A percentile compares a stretch with the other conserved stretches of the same genome.
Conservation (phyloP, 2,329 filamentous ascomycete genomes). For the Teratosphaeria gauchensis region DNA sequence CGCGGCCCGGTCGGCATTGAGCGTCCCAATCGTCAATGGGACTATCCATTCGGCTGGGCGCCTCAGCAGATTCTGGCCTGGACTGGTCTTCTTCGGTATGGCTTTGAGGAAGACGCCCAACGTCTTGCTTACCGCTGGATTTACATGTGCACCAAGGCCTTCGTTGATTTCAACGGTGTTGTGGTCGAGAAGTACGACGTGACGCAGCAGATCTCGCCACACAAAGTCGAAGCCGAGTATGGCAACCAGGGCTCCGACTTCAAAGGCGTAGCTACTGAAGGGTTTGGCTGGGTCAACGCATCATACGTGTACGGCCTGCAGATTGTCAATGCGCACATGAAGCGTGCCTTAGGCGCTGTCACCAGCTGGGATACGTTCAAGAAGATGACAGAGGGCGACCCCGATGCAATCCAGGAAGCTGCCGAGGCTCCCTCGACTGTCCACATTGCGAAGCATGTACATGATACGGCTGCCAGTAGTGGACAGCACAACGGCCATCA, state of each 20-base stretch:
- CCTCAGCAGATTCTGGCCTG: slow-evolving; percentile 97
- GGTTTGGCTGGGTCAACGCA: slow-evolving; percentile 98
- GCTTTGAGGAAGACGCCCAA: slow-evolving; percentile 82
- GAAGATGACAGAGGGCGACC: slow-evolving; percentile 38
- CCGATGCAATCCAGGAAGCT: slow-evolving; percentile 2
- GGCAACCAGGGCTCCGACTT: slow-evolving; percentile 94
- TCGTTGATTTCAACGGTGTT: slow-evolving; percentile 96
- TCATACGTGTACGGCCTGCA: slow-evolving; percentile 91
- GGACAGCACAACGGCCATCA: not conserved
- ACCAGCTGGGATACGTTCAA: slow-evolving; percentile 79
- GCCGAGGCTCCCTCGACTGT: not conserved
- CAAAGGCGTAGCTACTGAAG: slow-evolving; percentile 90
- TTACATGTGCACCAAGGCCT: slow-evolving; percentile 96
- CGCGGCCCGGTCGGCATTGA: slow-evolving; percentile 70
- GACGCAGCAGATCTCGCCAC: slow-evolving; percentile 77
- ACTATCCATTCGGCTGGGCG: slow-evolving; percentile 96
- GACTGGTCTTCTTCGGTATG: slow-evolving; percentile 85
- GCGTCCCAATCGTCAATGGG: slow-evolving; percentile 93
- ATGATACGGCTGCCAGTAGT: not conserved
- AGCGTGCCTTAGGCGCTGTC: slow-evolving; percentile 75
- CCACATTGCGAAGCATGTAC: not conserved
- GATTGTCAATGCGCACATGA: slow-evolving; percentile 80
- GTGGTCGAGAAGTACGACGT: slow-evolving; percentile 99
- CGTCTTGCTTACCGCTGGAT: slow-evolving; percentile 91
- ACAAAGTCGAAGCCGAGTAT: slow-evolving; percentile 92